Base-by-base conservation (phyloP, 257 asterid species). In the Ilex asprella region DNA sequence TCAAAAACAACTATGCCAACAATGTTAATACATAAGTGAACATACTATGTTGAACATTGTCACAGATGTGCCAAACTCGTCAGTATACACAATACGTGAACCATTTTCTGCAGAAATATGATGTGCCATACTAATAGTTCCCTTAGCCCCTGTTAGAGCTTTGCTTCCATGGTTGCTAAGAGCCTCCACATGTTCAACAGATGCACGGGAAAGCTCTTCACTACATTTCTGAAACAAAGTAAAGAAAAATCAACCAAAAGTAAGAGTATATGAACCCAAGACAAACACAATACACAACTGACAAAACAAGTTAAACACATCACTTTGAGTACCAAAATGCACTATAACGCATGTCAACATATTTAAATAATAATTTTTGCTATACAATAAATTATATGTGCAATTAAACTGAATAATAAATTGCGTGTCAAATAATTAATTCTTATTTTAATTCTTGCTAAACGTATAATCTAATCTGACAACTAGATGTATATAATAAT, bases 41-140 rank as follows among this genome's bases (percentile, higher is more conserved):
- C 90, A 62, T 84, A 91, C 98, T 47, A 75, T 74, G 76, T 88
- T 91, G 76, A 71, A 88, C 75, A 71, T 68, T 59, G 88, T 62
- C 58, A 84, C 88, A 0, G 95, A 81, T 64, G 82, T 70, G 63
- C 85, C 90, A 70, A 80, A 76, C 66, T 79, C 89, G 21, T 81
- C 80, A 27, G 72, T 41, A 64, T 67, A 68, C 65, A 74, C 74
- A 70, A 66, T 72, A 57, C 85, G 75, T 31, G 85, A 78, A 74
- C 82, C 67, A 66, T 70, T 71, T 35, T 70, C 30, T 29, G 65
- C 60, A 58, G 83, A 72, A 59, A 70, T 56, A 41, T 80, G 80
- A 57, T 74, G 62, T 16, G 69, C 62, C 46, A 70, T 67, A 55
- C 54, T 70, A 68, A 35, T 75, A 60, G 58, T 73, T 63, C 83